These are phyloP conservation scores for Ophiostoma perfectum DNA, from an alignment of 2,329 filamentous ascomycete species.

Conservation along the genomic window DNA sequence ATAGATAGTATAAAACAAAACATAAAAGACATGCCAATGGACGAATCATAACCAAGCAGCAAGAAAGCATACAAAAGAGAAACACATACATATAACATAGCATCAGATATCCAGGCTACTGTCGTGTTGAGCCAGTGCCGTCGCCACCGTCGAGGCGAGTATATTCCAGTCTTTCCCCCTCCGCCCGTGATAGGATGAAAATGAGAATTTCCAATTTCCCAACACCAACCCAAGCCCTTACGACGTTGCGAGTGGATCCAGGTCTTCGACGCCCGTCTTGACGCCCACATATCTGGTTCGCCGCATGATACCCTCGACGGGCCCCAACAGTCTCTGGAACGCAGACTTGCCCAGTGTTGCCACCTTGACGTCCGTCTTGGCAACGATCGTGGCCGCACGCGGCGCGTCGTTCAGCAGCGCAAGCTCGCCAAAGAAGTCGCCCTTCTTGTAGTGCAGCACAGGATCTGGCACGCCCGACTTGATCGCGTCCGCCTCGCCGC, in stretches of 20 bases:
- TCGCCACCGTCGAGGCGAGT: slow-evolving; percentile 3
- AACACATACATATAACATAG: slow-evolving; percentile 3
- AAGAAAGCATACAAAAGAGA: background rate
- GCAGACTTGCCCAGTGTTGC: slow-evolving; percentile 88
- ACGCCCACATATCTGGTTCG: slow-evolving; percentile 61
- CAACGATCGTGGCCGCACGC: slow-evolving; percentile 81
- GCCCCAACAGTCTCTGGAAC: slow-evolving; percentile 87
- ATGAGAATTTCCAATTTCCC: background rate
- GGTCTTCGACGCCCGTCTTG: slow-evolving; percentile 57
- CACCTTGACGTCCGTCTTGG: slow-evolving; percentile 83
- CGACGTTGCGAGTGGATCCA: slow-evolving; percentile 56
- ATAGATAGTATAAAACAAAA: background rate
- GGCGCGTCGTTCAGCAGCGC: slow-evolving; percentile 90
- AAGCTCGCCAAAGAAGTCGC: slow-evolving; percentile 95
- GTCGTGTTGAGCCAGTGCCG: background rate
- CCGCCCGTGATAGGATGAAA: background rate
- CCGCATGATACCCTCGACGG: slow-evolving; percentile 91
- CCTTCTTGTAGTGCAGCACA: slow-evolving; percentile 79
- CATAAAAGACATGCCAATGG: background rate
- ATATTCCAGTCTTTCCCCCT: slow-evolving; percentile 10
- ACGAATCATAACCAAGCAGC: background rate
- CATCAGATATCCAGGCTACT: background rate
- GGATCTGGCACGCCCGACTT: slow-evolving; percentile 65
- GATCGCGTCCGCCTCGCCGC: slow-evolving; percentile 78
- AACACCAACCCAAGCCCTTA: background rate